Conservation (phyloP, 1,139 yeast genomes). For the Kluyveromyces marxianus region DNA sequence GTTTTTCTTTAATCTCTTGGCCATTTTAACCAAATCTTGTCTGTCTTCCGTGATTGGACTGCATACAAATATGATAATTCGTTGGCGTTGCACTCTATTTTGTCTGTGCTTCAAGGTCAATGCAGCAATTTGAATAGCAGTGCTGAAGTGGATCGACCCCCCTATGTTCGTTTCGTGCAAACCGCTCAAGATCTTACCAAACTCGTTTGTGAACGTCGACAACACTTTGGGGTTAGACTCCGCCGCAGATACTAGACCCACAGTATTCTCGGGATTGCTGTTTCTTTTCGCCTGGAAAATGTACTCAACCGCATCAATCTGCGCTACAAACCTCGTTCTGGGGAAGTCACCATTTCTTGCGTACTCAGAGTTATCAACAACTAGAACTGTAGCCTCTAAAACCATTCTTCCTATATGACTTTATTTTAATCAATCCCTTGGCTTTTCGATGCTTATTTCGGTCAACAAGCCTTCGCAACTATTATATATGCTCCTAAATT, state of each 20-base stretch:
- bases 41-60: slow-evolving; percentile 65
- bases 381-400: slow-evolving; percentile 92
- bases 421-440: neutral
- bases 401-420: slow-evolving; percentile 46
- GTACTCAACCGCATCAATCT: slow-evolving; percentile 83
- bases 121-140: slow-evolving; percentile 95
- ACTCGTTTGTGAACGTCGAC: slow-evolving; percentile 81
- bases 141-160: slow-evolving; percentile 64
- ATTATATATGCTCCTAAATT: neutral
- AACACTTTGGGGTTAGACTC: slow-evolving; percentile 82
- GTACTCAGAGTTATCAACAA: slow-evolving; percentile 91
- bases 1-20: slow-evolving; percentile 90
- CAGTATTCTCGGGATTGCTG: slow-evolving; percentile 89
- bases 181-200: slow-evolving; percentile 83
- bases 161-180: slow-evolving; percentile 72
- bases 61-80: slow-evolving; percentile 86
- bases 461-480: no score
- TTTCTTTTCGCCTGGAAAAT: slow-evolving; percentile 81
- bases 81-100: slow-evolving; percentile 84
- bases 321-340: slow-evolving; percentile 87
- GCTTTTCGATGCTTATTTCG: neutral
- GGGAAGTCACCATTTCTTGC: slow-evolving; percentile 94
- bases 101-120: slow-evolving; percentile 94
- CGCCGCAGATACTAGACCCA: slow-evolving; percentile 82
- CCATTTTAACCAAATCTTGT: slow-evolving; percentile 67